phyloP scores from a whole-genome alignment of 108 stramenopile genomes.

The Pseudonitzschia multiseries region DNA sequence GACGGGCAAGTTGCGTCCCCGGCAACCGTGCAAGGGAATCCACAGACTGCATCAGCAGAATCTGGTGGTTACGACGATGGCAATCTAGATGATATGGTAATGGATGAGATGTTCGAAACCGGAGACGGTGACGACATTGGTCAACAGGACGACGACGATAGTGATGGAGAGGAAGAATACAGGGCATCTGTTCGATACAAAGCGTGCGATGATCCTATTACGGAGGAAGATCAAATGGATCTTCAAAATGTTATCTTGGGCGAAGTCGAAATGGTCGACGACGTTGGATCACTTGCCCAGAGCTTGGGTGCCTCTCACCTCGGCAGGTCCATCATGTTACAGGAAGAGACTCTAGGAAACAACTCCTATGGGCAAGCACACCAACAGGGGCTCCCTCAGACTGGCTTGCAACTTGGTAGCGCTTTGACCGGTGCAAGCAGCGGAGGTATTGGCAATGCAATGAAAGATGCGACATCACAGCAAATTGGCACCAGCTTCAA shows the following conservation, averaged over 20 bases:
- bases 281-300: conserved; percentile 80
- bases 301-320: conserved; percentile 82
- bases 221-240: conserved; percentile 70
- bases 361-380: background rate
- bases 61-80: conserved; percentile 12
- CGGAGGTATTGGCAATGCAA: conserved; percentile 79
- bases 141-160: conserved; percentile 49
- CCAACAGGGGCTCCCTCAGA: conserved; percentile 2
- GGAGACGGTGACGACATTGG: conserved; percentile 45
- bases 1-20: conserved; percentile 28
- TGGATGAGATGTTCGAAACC: conserved; percentile 72
- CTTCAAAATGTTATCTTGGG: conserved; percentile 60
- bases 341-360: conserved; percentile 58
- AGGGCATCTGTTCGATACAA: conserved; percentile 55
- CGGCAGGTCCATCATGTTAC: conserved; percentile 69
- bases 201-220: conserved; percentile 63
- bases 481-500: conserved; percentile 63
- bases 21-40: conserved; percentile 8
- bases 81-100: conserved; percentile 81
- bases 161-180: conserved; percentile 64
- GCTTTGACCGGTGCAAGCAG: conserved; percentile 12
- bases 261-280: conserved; percentile 88
- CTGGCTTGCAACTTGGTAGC: conserved; percentile 36
- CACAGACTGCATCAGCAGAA: background rate
- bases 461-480: conserved; percentile 55